Percentiles rank a stretch among this genome's conserved stretches.
These are phyloP conservation scores for Talaromyces ruber DNA, from an alignment of 495 filamentous ascomycete species.

Conservation along the genomic window DNA sequence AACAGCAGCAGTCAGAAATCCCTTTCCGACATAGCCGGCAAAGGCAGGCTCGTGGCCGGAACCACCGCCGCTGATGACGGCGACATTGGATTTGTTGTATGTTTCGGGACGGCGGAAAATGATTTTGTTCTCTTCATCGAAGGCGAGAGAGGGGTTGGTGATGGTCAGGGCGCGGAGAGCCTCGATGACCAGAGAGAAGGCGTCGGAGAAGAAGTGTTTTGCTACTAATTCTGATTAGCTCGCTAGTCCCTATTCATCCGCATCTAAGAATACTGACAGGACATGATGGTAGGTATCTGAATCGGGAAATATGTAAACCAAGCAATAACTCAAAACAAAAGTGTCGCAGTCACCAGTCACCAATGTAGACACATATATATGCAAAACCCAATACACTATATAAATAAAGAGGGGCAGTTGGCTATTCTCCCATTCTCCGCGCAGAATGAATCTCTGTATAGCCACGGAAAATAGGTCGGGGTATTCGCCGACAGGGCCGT, in stretches of 20 bases:
- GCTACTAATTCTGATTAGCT: conserved; percentile 21
- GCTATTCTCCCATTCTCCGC: no score
- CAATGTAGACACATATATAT: not conserved
- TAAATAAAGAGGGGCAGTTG: not conserved
- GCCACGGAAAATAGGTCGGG: not conserved
- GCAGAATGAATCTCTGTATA: not conserved
- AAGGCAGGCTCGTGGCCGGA: conserved; percentile 92
- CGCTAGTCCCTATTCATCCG: no score
- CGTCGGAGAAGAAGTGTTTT: conserved; percentile 92
- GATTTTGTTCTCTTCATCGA: conserved; percentile 78
- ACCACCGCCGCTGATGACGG: conserved; percentile 83
- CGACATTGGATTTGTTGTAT: conserved; percentile 50
- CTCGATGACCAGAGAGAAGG: conserved; percentile 66
- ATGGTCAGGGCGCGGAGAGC: conserved; percentile 70
- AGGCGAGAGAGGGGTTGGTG: conserved; percentile 76
- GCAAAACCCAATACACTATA: not conserved
- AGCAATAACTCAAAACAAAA: not conserved
- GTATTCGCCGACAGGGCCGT: not conserved
- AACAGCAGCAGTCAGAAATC: conserved; percentile 77
- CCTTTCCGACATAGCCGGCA: conserved; percentile 58
- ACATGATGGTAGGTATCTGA: not conserved
- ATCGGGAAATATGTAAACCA: not conserved
- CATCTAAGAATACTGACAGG: not conserved
- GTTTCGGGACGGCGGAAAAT: conserved; percentile 64
- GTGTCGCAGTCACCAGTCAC: not conserved